Evolutionary conservation across 2,329 filamentous ascomycete genomes (phyloP).

Genomic region (Colletotrichum liriopes): DNA sequence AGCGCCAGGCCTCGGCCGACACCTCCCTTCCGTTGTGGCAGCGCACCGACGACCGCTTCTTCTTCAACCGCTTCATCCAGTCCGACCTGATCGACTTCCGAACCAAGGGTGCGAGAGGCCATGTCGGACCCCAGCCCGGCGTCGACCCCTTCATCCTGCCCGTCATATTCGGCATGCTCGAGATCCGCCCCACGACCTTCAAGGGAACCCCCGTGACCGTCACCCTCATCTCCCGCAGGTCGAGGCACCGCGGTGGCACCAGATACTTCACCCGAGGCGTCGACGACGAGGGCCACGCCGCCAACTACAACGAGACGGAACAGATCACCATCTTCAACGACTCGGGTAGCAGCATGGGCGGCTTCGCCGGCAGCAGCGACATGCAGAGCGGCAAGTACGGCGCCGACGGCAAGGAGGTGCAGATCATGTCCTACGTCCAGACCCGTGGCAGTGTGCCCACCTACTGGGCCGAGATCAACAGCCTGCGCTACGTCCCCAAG

Average conservation of each 20-base stretch:
- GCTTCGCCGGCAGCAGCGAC: constrained; percentile 83
- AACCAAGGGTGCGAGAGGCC: constrained; percentile 72
- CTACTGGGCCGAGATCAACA: constrained; percentile 97
- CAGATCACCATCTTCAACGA: constrained; percentile 94
- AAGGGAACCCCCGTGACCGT: constrained; percentile 89
- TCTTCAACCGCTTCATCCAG: constrained; percentile 97
- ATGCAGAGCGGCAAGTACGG: constrained; percentile 82
- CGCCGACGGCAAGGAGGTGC: constrained; percentile 79
- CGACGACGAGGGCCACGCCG: constrained; percentile 94
- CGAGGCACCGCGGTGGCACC: constrained; percentile 89
- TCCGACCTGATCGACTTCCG: constrained; percentile 94
- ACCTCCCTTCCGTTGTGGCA: constrained; percentile 85
- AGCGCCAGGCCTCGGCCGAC: constrained; percentile 88
- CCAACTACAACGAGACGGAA: constrained; percentile 99
- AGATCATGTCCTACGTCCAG: constrained; percentile 95
- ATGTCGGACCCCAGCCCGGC: constrained; percentile 79
- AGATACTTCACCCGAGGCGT: constrained; percentile 96
- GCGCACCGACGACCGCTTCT: constrained; percentile 96
- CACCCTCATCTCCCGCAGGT: constrained; percentile 89
- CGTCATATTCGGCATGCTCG: constrained; percentile 96
- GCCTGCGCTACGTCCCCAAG: constrained; percentile 90
- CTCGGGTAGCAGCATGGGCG: constrained; percentile 78
- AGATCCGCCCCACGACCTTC: constrained; percentile 88
- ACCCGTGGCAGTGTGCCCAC: constrained; percentile 96
- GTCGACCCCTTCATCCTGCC: constrained; percentile 95